These are phyloP conservation scores for Bocquillonia castaneifolia DNA, from an alignment of 441 rosid species.

Conservation along the genomic window DNA sequence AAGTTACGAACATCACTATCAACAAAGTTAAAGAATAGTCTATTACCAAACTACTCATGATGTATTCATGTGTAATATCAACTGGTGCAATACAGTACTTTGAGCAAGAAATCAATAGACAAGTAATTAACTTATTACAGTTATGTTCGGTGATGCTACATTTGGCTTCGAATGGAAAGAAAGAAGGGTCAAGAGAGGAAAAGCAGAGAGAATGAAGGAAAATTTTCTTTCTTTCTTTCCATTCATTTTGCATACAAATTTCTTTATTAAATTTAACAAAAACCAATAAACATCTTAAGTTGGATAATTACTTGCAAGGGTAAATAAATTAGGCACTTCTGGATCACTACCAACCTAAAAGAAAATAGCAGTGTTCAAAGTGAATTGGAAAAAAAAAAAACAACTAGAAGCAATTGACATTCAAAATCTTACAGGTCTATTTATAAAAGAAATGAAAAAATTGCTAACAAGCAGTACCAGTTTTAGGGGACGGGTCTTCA, in stretches of 20 bases:
- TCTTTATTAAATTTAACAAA: not conserved
- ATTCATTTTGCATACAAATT: too few relatives aligned
- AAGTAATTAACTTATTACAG: too few relatives aligned
- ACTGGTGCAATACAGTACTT: not conserved
- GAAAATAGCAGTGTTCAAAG: not conserved
- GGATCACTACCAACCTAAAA: not conserved
- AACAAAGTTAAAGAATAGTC: not conserved
- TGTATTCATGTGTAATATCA: not conserved
- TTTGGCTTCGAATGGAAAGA: too few relatives aligned
- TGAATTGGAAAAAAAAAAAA: not conserved
- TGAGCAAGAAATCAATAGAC: not conserved
- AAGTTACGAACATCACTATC: not conserved
- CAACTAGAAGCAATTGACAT: not conserved
- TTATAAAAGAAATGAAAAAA: not conserved
- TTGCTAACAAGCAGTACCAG: slow-evolving; percentile 44
- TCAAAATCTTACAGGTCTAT: not conserved
- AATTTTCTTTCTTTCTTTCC: not conserved
- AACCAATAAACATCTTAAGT: not conserved
- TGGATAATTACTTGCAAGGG: too few relatives aligned
- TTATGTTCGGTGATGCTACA: not conserved
- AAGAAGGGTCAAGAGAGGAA: not conserved
- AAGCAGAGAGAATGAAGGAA: not conserved
- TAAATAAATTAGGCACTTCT: not conserved
- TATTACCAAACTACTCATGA: not conserved
- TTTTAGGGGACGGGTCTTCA: slow-evolving; percentile 36